Conservation (phyloP, 176 grass and related monocot genomes). For the Eragrostis nindensis region DNA sequence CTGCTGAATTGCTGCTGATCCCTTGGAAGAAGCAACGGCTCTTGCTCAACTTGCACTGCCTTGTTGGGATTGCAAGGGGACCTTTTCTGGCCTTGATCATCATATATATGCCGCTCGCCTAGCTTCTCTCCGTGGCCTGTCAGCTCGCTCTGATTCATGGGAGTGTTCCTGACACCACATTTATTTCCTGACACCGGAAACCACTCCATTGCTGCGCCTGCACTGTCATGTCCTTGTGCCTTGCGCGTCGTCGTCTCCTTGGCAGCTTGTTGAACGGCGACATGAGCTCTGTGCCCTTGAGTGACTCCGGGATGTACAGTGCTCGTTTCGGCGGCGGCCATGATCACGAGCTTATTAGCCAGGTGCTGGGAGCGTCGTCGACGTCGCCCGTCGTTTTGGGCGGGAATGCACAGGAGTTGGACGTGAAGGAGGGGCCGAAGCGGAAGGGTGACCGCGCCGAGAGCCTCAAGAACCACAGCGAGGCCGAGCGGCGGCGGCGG, state of each 20-base stretch:
- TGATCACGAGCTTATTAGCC: neutral
- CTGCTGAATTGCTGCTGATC: neutral
- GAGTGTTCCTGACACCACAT: neutral
- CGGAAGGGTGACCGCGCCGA: slow-evolving; percentile 38
- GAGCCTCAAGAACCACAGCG: slow-evolving; percentile 90
- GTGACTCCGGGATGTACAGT: slow-evolving; percentile 15
- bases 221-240: neutral
- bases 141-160: neutral
- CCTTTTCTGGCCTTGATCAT: neutral
- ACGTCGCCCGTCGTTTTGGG: slow-evolving; percentile 22
- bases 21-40: slow-evolving; percentile 13
- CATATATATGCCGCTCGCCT: neutral
- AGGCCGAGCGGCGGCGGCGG: slow-evolving; percentile 88
- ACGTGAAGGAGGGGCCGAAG: slow-evolving; percentile 24
- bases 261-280: slow-evolving; percentile 1
- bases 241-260: neutral
- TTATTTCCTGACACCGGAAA: neutral
- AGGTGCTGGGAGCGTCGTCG: slow-evolving; percentile 25
- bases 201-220: neutral
- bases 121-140: neutral
- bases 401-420: slow-evolving; percentile 18
- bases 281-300: slow-evolving; percentile 35
- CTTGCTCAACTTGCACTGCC: neutral
- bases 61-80: neutral
- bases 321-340: slow-evolving; percentile 17